Base-by-base conservation (phyloP, 352 stramenopile species). In the Aphanomyces cochlioides region DNA sequence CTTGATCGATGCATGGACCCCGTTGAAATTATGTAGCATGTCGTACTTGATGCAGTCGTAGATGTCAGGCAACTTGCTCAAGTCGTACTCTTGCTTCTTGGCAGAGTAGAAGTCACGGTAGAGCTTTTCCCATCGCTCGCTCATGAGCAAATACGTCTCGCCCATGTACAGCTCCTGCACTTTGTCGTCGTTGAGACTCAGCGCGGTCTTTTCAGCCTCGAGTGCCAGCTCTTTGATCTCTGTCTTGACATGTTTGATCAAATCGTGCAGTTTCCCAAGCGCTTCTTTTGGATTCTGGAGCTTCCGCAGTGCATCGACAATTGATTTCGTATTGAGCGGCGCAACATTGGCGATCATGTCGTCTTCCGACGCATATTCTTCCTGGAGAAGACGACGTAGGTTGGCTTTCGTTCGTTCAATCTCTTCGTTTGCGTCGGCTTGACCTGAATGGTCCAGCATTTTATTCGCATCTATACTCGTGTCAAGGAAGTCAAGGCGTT, bases 31-130 rank as follows among this genome's bases (percentile, higher is more conserved):
- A 81, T 99, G 98, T 3, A 99, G 81, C 64, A 98, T 83, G 77
- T 99, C 97, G 78, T 98, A 99, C 73, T 98, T 96, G 67, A 98
- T 96, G 73, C 97, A 98, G 77, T 99, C 97, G 76, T 98, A 96
- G 6, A 99, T 88, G 68, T 99, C 98, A 10, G 98, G 97, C 37
- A 99, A 91, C 69, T 98, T 92, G 58, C 88, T 97, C 43, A 99
- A 76, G 78, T 98, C 91, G 77, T 97, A 98, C 59, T 92, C 90
- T 36, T 87, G 81, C 34, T 81, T 92, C 66, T 95, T 94, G 13
- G 71, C 66, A 28, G 95, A 96, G 76, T 98, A 98, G 12, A 99
- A 97, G 72, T 98, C 95, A 34, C 92, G 90, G 72, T 91, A 88
- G 43, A 98, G 85, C 74, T 98, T 98, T 43, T 94, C 77, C 96